Conservation (phyloP, 352 stramenopile genomes). For the Phytophthora fragariaefolia region DNA sequence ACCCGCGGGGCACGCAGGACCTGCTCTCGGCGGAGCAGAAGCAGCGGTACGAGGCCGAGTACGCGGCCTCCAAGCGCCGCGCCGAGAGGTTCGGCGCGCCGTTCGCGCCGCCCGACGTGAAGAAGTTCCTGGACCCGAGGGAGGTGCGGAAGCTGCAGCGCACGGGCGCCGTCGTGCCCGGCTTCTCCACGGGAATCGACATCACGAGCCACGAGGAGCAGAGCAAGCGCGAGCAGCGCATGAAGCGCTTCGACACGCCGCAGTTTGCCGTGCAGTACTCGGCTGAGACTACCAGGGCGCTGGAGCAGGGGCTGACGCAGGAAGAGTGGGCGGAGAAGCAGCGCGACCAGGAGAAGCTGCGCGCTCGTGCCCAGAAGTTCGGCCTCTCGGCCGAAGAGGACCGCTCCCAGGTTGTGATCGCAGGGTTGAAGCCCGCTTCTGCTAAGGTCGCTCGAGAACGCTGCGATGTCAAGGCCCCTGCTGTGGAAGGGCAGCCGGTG, state of each 20-base stretch:
- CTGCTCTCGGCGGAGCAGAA: constrained; percentile 65
- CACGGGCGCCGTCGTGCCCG: constrained; percentile 60
- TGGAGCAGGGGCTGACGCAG: constrained; percentile 72
- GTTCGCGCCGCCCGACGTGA: constrained; percentile 68
- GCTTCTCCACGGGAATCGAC: constrained; percentile 80
- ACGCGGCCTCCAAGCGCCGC: constrained; percentile 50
- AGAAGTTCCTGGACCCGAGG: constrained; percentile 84
- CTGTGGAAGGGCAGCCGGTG: constrained; percentile 33
- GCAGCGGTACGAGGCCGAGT: constrained; percentile 56
- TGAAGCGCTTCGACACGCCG: constrained; percentile 83
- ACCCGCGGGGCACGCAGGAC: constrained; percentile 63
- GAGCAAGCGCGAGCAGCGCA: constrained; percentile 72
- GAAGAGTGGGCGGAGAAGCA: constrained; percentile 74
- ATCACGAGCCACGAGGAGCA: constrained; percentile 67
- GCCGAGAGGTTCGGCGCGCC: constrained; percentile 69
- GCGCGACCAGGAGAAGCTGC: constrained; percentile 64
- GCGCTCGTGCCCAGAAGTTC: constrained; percentile 77
- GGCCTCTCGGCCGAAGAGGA: constrained; percentile 57
- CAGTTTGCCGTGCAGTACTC: constrained; percentile 77
- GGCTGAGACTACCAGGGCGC: constrained; percentile 60
- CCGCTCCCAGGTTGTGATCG: constrained; percentile 27
- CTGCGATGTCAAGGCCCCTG: constrained; percentile 51
- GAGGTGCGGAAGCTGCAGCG: constrained; percentile 79
- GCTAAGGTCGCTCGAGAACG: constrained; percentile 69
- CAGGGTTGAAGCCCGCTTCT: constrained; percentile 46